phyloP scores from a whole-genome alignment of 805 yeast species.

The Brettanomyces nanus region DNA sequence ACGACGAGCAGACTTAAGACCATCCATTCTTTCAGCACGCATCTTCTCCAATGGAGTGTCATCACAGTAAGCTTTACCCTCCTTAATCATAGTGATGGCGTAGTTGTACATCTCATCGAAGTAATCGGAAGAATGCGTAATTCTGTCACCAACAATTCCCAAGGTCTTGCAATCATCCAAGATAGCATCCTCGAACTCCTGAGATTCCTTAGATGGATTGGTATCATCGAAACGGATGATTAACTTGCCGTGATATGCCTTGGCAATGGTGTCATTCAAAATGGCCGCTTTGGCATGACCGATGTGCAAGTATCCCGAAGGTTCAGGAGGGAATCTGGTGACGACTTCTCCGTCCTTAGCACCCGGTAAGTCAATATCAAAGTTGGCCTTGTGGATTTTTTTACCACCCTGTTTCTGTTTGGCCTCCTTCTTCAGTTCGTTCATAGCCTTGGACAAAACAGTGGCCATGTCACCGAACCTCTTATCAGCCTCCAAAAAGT shows the following conservation, averaged over 20 bases:
- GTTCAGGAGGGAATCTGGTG: conserved; percentile 99
- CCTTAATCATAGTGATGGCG: conserved; percentile 82
- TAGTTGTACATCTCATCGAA: conserved; percentile 85
- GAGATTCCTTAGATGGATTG: conserved; percentile 94
- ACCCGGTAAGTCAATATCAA: conserved; percentile 84
- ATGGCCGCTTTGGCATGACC: conserved; percentile 99
- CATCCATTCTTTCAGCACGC: conserved; percentile 99
- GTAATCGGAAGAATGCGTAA: conserved; percentile 90
- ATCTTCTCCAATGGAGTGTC: conserved; percentile 90
- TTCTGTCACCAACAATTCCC: conserved; percentile 86
- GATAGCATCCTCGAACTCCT: conserved; percentile 89
- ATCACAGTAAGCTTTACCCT: conserved; percentile 95
- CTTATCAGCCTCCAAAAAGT: conserved; percentile 57
- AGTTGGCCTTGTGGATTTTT: conserved; percentile 89
- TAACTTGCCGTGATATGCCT: conserved; percentile 90
- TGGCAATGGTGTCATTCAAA: conserved; percentile 93
- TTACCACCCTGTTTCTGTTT: conserved; percentile 48
- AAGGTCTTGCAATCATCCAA: conserved; percentile 83
- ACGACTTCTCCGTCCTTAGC: conserved; percentile 94
- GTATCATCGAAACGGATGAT: conserved; percentile 97
- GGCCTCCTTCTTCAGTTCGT: conserved; percentile 65
- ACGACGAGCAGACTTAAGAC: conserved; percentile 87
- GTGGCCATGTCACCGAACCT: conserved; percentile 66
- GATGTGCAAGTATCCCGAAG: conserved; percentile 97
- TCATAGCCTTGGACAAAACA: conserved; percentile 55